Conservation (phyloP, 495 filamentous ascomycete genomes). For the Cladorrhinum samala region DNA sequence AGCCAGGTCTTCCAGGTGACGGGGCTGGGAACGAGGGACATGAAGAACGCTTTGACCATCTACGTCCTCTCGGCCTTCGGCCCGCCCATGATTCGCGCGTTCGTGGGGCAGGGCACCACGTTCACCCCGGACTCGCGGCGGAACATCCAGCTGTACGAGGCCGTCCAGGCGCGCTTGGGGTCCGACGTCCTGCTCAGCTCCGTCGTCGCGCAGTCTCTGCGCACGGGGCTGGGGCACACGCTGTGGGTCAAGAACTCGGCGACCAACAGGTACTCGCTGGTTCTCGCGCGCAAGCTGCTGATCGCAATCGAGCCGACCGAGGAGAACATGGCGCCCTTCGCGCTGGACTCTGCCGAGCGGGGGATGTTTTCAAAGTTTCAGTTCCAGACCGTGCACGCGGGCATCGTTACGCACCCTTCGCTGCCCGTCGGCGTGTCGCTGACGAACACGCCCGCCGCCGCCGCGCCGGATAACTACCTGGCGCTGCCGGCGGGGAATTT, state of each 20-base stretch:
- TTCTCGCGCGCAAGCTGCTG: constrained; percentile 33
- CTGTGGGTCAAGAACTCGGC: constrained; percentile 28
- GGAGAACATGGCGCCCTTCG: constrained; percentile 29
- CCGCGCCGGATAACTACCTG: constrained; percentile 23
- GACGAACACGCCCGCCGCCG: constrained; percentile 17
- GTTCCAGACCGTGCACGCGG: constrained; percentile 30
- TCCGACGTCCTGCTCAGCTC: constrained; percentile 33
- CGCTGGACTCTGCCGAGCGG: constrained; percentile 29
- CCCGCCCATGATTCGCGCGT: constrained; percentile 30
- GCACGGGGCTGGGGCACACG: constrained; percentile 25
- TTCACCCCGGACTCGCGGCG: constrained; percentile 29
- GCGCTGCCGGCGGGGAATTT: constrained; percentile 19
- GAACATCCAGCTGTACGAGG: constrained; percentile 40
- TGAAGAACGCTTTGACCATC: constrained; percentile 32
- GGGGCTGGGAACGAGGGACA: constrained; percentile 35
- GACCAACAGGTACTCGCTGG: constrained; percentile 22
- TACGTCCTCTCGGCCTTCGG: constrained; percentile 38
- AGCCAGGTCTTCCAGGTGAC: constrained; percentile 32
- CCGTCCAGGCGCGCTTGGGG: constrained; percentile 27
- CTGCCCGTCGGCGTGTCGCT: constrained; percentile 22
- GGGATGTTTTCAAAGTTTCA: constrained; percentile 28
- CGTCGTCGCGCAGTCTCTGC: constrained; percentile 25
- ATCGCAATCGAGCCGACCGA: constrained; percentile 35
- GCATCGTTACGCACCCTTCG: constrained; percentile 28
- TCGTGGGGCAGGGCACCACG: constrained; percentile 23